A percentile compares a stretch with the other conserved stretches of the same genome.
These are phyloP conservation scores for Coemansia sp. DNA, from an alignment of 192 early-diverging fungal species.

Conservation along the genomic window DNA sequence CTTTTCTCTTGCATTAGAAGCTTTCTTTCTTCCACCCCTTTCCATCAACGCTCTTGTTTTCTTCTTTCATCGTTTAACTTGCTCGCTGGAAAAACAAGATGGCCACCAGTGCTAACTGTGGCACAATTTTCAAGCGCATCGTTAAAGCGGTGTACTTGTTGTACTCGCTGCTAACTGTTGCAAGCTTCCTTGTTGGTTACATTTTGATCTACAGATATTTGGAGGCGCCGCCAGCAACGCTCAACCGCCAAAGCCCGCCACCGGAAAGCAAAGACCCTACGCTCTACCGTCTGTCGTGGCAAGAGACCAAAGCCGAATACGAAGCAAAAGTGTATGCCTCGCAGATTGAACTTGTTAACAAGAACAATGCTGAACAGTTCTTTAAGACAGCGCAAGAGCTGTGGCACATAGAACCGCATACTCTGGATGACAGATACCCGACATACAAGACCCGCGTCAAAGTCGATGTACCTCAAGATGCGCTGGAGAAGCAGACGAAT, in stretches of 20 bases:
- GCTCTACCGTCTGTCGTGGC: neutral
- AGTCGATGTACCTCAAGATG: neutral
- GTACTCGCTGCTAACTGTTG: neutral
- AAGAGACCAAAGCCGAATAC: neutral
- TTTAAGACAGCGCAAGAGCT: conserved; percentile 14
- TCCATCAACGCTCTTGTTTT: neutral
- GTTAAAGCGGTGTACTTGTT: neutral
- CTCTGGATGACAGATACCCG: conserved; percentile 6
- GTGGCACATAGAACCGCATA: conserved; percentile 8
- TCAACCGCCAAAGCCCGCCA: neutral
- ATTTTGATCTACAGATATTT: neutral
- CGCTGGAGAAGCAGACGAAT: neutral
- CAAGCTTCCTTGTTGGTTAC: neutral
- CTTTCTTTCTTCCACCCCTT: neutral
- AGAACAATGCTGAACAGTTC: neutral
- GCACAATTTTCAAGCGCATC: neutral
- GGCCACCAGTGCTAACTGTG: neutral
- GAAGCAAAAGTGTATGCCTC: conserved; percentile 17
- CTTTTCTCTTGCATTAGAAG: no score
- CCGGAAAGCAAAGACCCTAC: neutral
- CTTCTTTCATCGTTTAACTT: neutral
- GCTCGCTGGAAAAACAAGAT: neutral
- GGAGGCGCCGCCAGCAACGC: neutral
- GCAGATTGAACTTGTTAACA: neutral
- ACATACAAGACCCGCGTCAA: neutral